Percentiles rank a stretch among this genome's conserved stretches.
These are phyloP conservation scores for Kluyveromyces marxianus DNA, from an alignment of 1,139 yeast species.

Conservation along the genomic window DNA sequence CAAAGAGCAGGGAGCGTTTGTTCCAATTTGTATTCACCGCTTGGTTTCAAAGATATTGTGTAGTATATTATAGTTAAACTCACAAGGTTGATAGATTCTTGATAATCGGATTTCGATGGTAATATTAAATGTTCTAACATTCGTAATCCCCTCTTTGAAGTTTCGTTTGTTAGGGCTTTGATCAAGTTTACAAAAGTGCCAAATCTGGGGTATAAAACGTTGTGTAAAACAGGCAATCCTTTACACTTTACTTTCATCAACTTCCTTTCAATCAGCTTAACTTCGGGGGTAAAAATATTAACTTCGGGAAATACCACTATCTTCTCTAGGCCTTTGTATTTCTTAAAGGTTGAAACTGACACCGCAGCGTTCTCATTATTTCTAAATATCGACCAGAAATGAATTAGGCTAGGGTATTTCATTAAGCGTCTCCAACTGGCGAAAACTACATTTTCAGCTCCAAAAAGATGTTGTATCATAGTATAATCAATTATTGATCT, in stretches of 20 bases:
- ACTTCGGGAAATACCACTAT: conserved; percentile 59
- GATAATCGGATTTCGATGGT: background rate
- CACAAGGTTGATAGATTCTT: background rate
- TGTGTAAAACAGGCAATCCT: conserved; percentile 44
- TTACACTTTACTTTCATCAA: conserved; percentile 39
- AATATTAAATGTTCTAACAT: conserved; percentile 7
- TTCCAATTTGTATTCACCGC: conserved; percentile 23
- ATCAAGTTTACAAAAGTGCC: conserved; percentile 16
- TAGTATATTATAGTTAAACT: conserved; percentile 4
- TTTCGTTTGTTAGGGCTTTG: conserved; percentile 1
- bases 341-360: conserved; percentile 4
- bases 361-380: conserved; percentile 25
- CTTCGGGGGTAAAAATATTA: conserved; percentile 48
- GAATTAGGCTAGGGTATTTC: conserved; percentile 20
- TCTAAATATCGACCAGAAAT: conserved; percentile 18
- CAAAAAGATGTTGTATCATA: conserved; percentile 12
- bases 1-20: conserved; percentile 46
- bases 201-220: conserved; percentile 62
- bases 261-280: conserved; percentile 41
- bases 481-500: conserved; percentile 28
- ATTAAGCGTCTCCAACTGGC: conserved; percentile 26
- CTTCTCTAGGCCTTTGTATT: background rate
- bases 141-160: background rate
- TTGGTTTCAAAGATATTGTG: background rate
- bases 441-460: conserved; percentile 13